Percentiles rank a stretch among this genome's conserved stretches.
These are phyloP conservation scores for Medicago lupulina DNA, from an alignment of 306 rosid genomes.

Conservation along the genomic window DNA sequence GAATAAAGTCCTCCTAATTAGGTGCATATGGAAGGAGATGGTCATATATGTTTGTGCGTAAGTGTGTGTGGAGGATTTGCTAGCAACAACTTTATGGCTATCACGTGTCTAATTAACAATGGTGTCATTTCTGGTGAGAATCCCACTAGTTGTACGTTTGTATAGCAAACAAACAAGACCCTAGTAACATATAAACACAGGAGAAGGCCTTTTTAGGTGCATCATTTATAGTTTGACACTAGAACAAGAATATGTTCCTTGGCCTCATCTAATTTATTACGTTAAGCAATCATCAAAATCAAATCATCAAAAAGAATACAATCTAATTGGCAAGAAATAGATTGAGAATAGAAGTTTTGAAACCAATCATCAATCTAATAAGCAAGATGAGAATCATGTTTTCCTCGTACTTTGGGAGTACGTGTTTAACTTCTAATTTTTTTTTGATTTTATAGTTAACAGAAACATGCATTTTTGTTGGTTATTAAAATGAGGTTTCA, in stretches of 20 bases:
- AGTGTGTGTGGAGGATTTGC: slow-evolving; percentile 27
- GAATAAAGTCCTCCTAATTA: neutral
- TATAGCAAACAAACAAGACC: slow-evolving; percentile 36
- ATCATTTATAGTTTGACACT: slow-evolving; percentile 39
- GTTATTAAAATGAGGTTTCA: slow-evolving; percentile 15
- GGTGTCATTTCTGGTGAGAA: slow-evolving; percentile 49
- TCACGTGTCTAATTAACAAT: slow-evolving; percentile 33
- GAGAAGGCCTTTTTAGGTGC: neutral
- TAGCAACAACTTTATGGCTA: slow-evolving; percentile 23
- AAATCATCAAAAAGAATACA: slow-evolving; percentile 47
- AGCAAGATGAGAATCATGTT: slow-evolving; percentile 36
- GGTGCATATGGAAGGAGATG: neutral
- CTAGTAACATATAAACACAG: neutral
- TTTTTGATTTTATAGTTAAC: slow-evolving; percentile 27
- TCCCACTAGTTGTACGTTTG: slow-evolving; percentile 41
- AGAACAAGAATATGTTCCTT: slow-evolving; percentile 67
- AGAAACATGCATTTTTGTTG: slow-evolving; percentile 4
- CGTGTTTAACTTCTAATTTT: slow-evolving; percentile 40
- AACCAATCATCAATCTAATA: slow-evolving; percentile 41
- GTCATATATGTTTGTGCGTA: neutral
- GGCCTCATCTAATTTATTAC: slow-evolving; percentile 9
- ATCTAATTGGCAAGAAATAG: slow-evolving; percentile 23
- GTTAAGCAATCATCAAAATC: slow-evolving; percentile 32
- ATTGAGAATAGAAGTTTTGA: slow-evolving; percentile 29
- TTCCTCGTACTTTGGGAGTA: slow-evolving; percentile 35